Percentiles rank a stretch among this genome's conserved stretches.
These are phyloP conservation scores for Taxawa tesnikishii DNA, from an alignment of 2,329 filamentous ascomycete species.

Conservation along the genomic window DNA sequence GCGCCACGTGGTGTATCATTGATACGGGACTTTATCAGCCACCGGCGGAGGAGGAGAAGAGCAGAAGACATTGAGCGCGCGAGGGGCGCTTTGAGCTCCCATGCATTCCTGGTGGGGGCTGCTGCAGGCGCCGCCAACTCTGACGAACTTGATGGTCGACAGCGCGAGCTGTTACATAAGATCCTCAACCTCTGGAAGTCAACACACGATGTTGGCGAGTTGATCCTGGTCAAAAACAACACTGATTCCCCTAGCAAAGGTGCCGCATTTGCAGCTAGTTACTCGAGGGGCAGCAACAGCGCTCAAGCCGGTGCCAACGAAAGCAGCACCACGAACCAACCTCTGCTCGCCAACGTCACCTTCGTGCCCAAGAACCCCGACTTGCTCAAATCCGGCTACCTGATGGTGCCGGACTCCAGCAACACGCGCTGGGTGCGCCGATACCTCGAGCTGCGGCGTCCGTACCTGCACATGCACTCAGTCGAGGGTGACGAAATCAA, in stretches of 20 bases:
- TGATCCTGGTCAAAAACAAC: slow-evolving; percentile 35
- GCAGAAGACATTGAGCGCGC: slow-evolving; percentile 70
- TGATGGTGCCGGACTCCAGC: slow-evolving; percentile 66
- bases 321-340: slow-evolving; percentile 34
- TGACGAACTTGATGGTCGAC: slow-evolving; percentile 17
- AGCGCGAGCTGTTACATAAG: slow-evolving; percentile 34
- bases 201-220: slow-evolving; percentile 28
- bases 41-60: slow-evolving; percentile 61
- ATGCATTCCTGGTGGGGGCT: slow-evolving; percentile 14
- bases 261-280: slow-evolving; percentile 25
- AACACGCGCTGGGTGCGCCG: slow-evolving; percentile 80
- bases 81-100: slow-evolving; percentile 43
- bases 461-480: slow-evolving; percentile 84
- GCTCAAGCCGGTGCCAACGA: slow-evolving; percentile 14
- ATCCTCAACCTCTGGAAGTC: slow-evolving; percentile 53
- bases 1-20: slow-evolving; percentile 79
- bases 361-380: slow-evolving; percentile 62
- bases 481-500: slow-evolving; percentile 83
- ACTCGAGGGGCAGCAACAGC: slow-evolving; percentile 12
- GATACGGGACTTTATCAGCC: slow-evolving; percentile 72
- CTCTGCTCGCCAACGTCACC: slow-evolving; percentile 64
- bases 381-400: slow-evolving; percentile 73
- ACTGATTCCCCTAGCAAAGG: slow-evolving; percentile 60
- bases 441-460: slow-evolving; percentile 82
- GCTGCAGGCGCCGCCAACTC: slow-evolving; percentile 10